A percentile compares a stretch with the other conserved stretches of the same genome.
These are phyloP conservation scores for Aphanoascus verrucosus DNA, from an alignment of 2,329 filamentous ascomycete species.

Conservation along the genomic window DNA sequence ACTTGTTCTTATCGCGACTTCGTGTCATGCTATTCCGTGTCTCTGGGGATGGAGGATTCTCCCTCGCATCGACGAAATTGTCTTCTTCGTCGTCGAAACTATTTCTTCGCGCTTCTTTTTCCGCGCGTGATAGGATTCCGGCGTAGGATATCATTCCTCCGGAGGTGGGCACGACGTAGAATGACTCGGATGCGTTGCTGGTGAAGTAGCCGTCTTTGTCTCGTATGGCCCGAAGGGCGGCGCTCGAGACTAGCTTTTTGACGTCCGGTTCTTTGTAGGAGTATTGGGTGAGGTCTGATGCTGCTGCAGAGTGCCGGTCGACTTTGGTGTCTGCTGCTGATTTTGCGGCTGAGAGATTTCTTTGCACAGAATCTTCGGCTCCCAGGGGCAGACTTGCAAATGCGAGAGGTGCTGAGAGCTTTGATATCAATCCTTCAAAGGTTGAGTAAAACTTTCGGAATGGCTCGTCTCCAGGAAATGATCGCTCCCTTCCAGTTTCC, in stretches of 20 bases:
- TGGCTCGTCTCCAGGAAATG: slow-evolving; percentile 52
- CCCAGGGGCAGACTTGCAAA: slow-evolving; percentile 83
- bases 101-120: slow-evolving; percentile 34
- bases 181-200: slow-evolving; percentile 53
- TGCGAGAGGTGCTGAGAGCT: slow-evolving; percentile 77
- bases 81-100: slow-evolving; percentile 60
- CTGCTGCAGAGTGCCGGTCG: slow-evolving; percentile 29
- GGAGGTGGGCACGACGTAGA: slow-evolving; percentile 87
- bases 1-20: slow-evolving; percentile 29
- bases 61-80: slow-evolving; percentile 80
- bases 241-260: slow-evolving; percentile 70
- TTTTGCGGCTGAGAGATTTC: slow-evolving; percentile 18
- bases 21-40: slow-evolving; percentile 37
- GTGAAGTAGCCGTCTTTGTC: slow-evolving; percentile 52
- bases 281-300: slow-evolving; percentile 29
- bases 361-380: slow-evolving; percentile 35
- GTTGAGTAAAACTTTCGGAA: slow-evolving; percentile 88
- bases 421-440: slow-evolving; percentile 79
- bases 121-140: slow-evolving; percentile 58
- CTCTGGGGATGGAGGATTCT: slow-evolving; percentile 47
- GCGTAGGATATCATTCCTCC: slow-evolving; percentile 90
- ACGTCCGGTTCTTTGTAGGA: slow-evolving; percentile 58
- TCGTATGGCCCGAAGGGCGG: slow-evolving; percentile 67
- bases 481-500: slow-evolving; percentile 23
- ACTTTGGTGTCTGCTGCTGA: slow-evolving; percentile 28